Evolutionary conservation across 2,329 filamentous ascomycete species (phyloP).

Genomic region (Aspergillus melleus): DNA sequence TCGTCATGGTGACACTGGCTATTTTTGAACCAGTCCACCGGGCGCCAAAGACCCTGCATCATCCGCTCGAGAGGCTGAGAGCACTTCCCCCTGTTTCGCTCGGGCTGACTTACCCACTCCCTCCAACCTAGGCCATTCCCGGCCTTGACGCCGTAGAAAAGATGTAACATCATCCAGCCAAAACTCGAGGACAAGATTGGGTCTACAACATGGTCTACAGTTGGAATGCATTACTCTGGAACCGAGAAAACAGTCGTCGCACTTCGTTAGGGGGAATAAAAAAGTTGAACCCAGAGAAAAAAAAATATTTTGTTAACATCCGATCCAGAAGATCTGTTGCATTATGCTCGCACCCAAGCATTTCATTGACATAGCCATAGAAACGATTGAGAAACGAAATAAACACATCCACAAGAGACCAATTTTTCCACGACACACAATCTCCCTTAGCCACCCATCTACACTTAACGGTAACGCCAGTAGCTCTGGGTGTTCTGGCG

Average conservation of each 20-base stretch:
- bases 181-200: neutral
- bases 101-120: too few species aligned
- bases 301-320: slow-evolving; percentile 40
- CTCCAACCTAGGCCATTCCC: neutral
- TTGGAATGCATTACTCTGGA: slow-evolving; percentile 9
- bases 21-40: neutral
- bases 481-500: slow-evolving; percentile 98
- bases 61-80: too few species aligned
- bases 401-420: slow-evolving; percentile 36
- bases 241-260: slow-evolving; percentile 33
- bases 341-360: slow-evolving; percentile 36
- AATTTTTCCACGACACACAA: slow-evolving; percentile 32
- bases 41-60: neutral
- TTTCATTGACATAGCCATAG: slow-evolving; percentile 27
- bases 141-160: neutral
- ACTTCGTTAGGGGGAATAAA: slow-evolving; percentile 37
- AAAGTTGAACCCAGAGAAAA: slow-evolving; percentile 30
- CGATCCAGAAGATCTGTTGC: slow-evolving; percentile 36
- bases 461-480: slow-evolving; percentile 85
- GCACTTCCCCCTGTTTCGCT: neutral
- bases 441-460: slow-evolving; percentile 27
- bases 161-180: neutral
- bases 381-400: slow-evolving; percentile 34
- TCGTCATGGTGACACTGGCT: neutral
- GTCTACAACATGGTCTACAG: neutral